Base-by-base conservation (phyloP, 2,329 filamentous ascomycete genomes). In the Xylaria sp. region DNA sequence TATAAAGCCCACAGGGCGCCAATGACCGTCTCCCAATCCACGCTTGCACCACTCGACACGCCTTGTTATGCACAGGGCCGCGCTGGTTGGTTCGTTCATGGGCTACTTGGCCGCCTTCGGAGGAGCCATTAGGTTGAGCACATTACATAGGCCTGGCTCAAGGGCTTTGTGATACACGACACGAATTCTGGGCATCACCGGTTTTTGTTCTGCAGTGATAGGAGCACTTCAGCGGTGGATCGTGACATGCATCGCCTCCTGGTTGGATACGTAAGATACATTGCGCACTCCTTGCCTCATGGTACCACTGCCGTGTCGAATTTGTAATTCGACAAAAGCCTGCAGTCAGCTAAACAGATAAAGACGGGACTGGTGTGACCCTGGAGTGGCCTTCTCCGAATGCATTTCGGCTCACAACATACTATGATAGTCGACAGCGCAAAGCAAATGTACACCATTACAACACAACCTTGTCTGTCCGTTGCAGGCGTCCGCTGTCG, bases 291-390 rank as follows among this genome's bases (percentile, higher is more conserved):
- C 43, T n/a, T 56, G 25, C 39, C 55, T 63, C 18, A 28, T 50
- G 8, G 43, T 64, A 23, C 46, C 50, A 57, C 55, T 53, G 52
- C 55, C 36, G 65, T 56, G 50, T 69, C 69, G 65, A 63, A 70
- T 70, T 65, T 70, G 66, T 70, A 69, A 63, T 46, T 66, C 62
- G 56, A 53, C 25, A 13, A 23, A 55, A 4, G 62, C 46, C 50
- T 69, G 61, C 45, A 67, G 64, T 60, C 68, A 76, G 73, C 73
- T 75, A 73, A 72, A 73, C 72, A 70, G 72, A 69, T 72, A 71
- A 72, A 63, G 58, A 71, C 73, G 67, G 61, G 61, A 46, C 50
- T 76, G 50, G 74, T 77, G 67, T 50, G 36, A 77, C 75, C 52
- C 60, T 69, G 56, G 70, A 67, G 68, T 72, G 60, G 63, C 60